Evolutionary conservation across 768 basidiomycete species (phyloP).

Genomic region (Termitomyces heimii): DNA sequence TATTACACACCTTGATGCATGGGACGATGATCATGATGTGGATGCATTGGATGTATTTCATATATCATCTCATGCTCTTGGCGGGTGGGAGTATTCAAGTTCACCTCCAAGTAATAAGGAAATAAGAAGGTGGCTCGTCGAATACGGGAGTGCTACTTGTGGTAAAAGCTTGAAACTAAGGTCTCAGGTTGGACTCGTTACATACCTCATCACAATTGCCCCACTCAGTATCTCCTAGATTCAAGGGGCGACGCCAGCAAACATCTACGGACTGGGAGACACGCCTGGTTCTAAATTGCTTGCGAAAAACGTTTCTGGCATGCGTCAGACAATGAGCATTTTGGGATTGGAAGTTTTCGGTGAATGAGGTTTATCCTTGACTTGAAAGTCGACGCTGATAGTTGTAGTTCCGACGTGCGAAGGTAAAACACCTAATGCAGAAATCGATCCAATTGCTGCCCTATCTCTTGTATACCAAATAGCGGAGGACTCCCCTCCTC

Average conservation of each 20-base stretch:
- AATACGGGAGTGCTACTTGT: conserved; percentile 19
- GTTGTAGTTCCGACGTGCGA: conserved; percentile 52
- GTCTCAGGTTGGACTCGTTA: conserved; percentile 40
- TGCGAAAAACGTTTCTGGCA: conserved; percentile 29
- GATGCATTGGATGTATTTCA: background rate
- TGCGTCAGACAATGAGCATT: conserved; percentile 70
- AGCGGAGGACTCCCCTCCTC: conserved; percentile 30
- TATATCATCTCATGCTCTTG: conserved; percentile 26
- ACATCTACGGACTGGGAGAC: conserved; percentile 61
- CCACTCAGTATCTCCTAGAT: conserved; percentile 31
- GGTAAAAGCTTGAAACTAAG: conserved; percentile 1
- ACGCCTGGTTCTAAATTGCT: conserved; percentile 30
- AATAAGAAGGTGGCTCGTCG: conserved; percentile 48
- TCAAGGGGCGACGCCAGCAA: conserved; percentile 70
- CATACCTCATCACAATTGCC: background rate
- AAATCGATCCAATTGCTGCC: conserved; percentile 57
- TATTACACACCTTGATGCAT: conserved; percentile 54
- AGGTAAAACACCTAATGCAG: conserved; percentile 58
- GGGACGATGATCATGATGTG: conserved; percentile 25
- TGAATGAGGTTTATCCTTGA: conserved; percentile 25
- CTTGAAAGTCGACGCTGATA: background rate
- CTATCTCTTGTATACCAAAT: conserved; percentile 71
- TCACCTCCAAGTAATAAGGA: conserved; percentile 57
- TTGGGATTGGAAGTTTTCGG: conserved; percentile 85
- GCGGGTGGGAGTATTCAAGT: conserved; percentile 81